A percentile compares a stretch with the other conserved stretches of the same genome.
These are phyloP conservation scores for Pistacia atlantica DNA, from an alignment of 345 rosid genomes.

Conservation along the genomic window DNA sequence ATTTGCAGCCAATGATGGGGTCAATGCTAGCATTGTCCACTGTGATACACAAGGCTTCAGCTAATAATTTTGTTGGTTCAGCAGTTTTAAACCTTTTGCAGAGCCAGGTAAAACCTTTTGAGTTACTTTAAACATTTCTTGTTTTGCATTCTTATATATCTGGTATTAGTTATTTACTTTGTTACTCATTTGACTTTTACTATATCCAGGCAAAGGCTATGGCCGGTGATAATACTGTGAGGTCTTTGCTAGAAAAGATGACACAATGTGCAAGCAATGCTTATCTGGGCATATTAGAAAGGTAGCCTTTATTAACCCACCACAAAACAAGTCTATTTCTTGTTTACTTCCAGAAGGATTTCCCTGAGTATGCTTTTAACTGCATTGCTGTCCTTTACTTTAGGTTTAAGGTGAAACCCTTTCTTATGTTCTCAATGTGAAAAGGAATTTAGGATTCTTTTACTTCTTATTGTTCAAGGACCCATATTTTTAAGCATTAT, in stretches of 20 bases:
- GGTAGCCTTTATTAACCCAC: slow-evolving; percentile 40
- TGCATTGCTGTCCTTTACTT: background rate
- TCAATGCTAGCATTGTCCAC: slow-evolving; percentile 84
- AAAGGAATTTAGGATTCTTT: background rate
- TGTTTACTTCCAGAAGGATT: background rate
- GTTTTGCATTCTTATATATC: background rate
- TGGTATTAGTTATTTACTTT: slow-evolving; percentile 10
- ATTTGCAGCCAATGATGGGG: slow-evolving; percentile 82
- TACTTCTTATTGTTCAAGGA: background rate
- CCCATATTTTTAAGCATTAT: slow-evolving; percentile 13
- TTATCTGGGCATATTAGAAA: slow-evolving; percentile 90
- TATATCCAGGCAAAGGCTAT: slow-evolving; percentile 79
- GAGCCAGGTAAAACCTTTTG: slow-evolving; percentile 65
- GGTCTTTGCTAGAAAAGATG: slow-evolving; percentile 95
- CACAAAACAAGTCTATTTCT: background rate
- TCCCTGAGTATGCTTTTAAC: background rate
- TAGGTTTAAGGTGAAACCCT: background rate
- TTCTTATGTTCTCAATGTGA: background rate
- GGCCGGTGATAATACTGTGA: slow-evolving; percentile 96
- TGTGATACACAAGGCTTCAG: slow-evolving; percentile 79
- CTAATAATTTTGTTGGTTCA: slow-evolving; percentile 78
- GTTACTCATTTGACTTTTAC: slow-evolving; percentile 30
- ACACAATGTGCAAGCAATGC: slow-evolving; percentile 94
- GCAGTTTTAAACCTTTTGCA: slow-evolving; percentile 92
- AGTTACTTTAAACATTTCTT: background rate